Evolutionary conservation across 2,329 filamentous ascomycete genomes (phyloP).

Genomic region (Dactylonectria macrodidyma): DNA sequence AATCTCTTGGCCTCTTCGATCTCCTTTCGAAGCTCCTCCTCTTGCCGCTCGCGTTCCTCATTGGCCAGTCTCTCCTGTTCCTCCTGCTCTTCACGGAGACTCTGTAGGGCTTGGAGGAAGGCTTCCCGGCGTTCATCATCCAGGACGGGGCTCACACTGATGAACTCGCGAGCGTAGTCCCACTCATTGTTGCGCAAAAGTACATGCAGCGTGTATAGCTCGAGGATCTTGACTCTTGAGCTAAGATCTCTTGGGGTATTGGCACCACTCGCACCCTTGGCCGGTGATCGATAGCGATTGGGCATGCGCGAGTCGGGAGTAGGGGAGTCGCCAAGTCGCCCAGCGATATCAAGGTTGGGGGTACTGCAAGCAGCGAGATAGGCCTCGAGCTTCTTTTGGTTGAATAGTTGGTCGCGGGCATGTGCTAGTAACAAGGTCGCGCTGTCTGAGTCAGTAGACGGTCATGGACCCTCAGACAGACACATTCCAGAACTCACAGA

Average conservation of each 20-base stretch:
- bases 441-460: slow-evolving; percentile 61
- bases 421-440: slow-evolving; percentile 94
- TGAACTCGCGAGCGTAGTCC: slow-evolving; percentile 95
- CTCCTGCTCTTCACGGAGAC: slow-evolving; percentile 86
- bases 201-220: slow-evolving; percentile 95
- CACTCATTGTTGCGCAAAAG: slow-evolving; percentile 95
- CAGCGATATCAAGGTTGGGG: slow-evolving; percentile 80
- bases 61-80: slow-evolving; percentile 77
- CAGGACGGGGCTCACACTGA: slow-evolving; percentile 86
- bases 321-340: slow-evolving; percentile 69
- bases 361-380: slow-evolving; percentile 85
- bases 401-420: slow-evolving; percentile 84
- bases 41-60: slow-evolving; percentile 70
- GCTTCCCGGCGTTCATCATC: slow-evolving; percentile 93
- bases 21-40: slow-evolving; percentile 70
- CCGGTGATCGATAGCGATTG: slow-evolving; percentile 61
- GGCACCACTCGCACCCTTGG: slow-evolving; percentile 73
- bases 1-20: slow-evolving; percentile 70
- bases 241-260: slow-evolving; percentile 89
- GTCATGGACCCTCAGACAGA: slow-evolving; percentile 5
- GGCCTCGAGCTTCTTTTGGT: slow-evolving; percentile 89
- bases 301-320: slow-evolving; percentile 54
- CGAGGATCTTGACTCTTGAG: slow-evolving; percentile 90
- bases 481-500: slow-evolving; percentile 68
- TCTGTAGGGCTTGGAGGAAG: slow-evolving; percentile 88